A percentile compares a stretch with the other conserved stretches of the same genome.
Evolutionary conservation across 176 grass and related monocot genomes (phyloP).

Genomic region (Carex myosuroides): DNA sequence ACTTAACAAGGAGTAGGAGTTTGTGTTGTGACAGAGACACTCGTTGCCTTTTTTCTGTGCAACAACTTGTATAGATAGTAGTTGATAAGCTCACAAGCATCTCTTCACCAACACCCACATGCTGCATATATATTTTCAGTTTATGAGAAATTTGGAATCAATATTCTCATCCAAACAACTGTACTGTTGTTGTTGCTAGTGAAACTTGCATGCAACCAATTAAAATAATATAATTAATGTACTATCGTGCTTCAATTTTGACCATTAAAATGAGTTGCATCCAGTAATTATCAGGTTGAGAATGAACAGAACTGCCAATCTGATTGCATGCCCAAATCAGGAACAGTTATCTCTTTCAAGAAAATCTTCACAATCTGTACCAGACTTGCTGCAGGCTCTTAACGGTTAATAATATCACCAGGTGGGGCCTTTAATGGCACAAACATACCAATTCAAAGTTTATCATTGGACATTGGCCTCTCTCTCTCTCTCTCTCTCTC

Average conservation of each 20-base stretch:
- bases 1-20: too few relatives aligned
- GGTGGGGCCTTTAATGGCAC: not conserved
- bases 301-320: not conserved
- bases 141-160: not conserved
- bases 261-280: not conserved
- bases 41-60: constrained; percentile 15
- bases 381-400: not conserved
- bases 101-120: too few relatives aligned
- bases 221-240: too few relatives aligned
- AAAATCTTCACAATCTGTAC: not conserved
- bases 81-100: too few relatives aligned
- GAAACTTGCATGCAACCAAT: not conserved
- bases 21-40: not conserved
- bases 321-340: not conserved
- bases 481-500: not conserved
- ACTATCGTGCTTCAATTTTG: not conserved
- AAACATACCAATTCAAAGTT: constrained; percentile 6
- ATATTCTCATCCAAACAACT: not conserved
- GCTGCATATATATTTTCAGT: too few relatives aligned
- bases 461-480: not conserved
- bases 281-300: not conserved
- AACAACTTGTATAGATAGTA: too few relatives aligned
- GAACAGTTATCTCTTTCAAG: not conserved
- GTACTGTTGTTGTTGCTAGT: not conserved
- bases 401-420: not conserved